phyloP scores from a whole-genome alignment of 257 asterid species.

The Mentha longifolia region DNA sequence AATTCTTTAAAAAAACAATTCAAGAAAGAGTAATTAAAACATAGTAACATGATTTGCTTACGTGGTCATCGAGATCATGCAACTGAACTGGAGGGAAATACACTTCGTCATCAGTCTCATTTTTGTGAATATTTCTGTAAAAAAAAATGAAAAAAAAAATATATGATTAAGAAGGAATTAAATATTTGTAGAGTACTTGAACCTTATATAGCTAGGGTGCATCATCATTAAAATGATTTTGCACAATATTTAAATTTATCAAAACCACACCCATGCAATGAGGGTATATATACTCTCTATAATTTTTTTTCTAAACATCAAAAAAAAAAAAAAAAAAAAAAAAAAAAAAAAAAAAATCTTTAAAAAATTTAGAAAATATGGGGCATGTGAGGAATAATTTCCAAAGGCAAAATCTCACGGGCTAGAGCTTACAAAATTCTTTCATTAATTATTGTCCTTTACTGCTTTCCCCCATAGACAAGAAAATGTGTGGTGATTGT shows the following conservation, averaged over 20 bases:
- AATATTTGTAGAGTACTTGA: too few relatives aligned
- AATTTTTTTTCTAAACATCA: too few relatives aligned
- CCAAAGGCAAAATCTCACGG: slow-evolving; percentile 34
- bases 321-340: too few relatives aligned
- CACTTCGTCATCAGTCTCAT: slow-evolving; percentile 27
- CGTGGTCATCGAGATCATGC: slow-evolving; percentile 48
- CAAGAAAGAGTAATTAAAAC: too few relatives aligned
- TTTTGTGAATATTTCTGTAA: slow-evolving; percentile 44
- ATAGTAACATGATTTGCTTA: slow-evolving; percentile 28
- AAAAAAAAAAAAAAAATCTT: too few relatives aligned
- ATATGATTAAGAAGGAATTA: neutral
- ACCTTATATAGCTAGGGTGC: too few relatives aligned
- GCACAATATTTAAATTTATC: too few relatives aligned
- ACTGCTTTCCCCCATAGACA: neutral
- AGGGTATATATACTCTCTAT: neutral
- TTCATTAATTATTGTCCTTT: slow-evolving; percentile 19
- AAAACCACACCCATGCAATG: too few relatives aligned
- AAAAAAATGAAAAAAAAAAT: neutral
- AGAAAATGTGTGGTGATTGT: slow-evolving; percentile 17
- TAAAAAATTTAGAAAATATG: too few relatives aligned
- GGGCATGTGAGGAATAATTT: neutral
- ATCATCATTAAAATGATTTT: too few relatives aligned
- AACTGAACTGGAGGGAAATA: slow-evolving; percentile 64
- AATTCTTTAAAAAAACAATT: too few relatives aligned
- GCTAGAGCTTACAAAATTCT: neutral